These are phyloP conservation scores for Carex cristatella DNA, from an alignment of 176 grass and related monocot genomes.

Conservation along the genomic window DNA sequence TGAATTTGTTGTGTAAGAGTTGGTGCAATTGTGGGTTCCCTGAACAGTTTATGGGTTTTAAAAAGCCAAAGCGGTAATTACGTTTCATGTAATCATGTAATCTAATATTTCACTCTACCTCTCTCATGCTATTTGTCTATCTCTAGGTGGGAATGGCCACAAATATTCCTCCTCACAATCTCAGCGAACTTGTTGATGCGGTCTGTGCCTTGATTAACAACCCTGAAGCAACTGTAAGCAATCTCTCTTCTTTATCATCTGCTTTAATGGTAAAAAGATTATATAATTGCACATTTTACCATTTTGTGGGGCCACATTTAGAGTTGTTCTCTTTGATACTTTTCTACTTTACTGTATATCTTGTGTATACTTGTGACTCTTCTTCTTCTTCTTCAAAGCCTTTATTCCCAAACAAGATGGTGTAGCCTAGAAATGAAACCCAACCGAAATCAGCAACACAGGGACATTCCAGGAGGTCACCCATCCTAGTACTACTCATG, in stretches of 20 bases:
- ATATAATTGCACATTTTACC: neutral
- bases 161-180: conserved; percentile 99
- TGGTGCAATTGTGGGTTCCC: neutral
- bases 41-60: neutral
- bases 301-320: conserved; percentile 1
- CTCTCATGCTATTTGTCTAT: conserved; percentile 11
- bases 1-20: neutral
- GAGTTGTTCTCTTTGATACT: conserved; percentile 4
- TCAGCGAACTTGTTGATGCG: conserved; percentile 86
- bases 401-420: too few relatives aligned
- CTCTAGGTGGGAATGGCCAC: conserved; percentile 96
- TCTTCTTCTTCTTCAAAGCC: neutral
- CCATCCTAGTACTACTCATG: too few relatives aligned
- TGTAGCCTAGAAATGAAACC: too few relatives aligned
- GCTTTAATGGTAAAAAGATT: neutral
- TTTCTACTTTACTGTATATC: neutral
- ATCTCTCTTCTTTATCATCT: neutral
- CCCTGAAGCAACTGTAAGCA: conserved; percentile 80
- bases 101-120: neutral
- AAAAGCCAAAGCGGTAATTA: neutral
- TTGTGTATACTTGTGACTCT: neutral
- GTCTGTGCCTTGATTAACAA: conserved; percentile 82
- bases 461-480: too few relatives aligned
- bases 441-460: too few relatives aligned
- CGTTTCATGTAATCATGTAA: conserved; percentile 13